Evolutionary conservation across 768 basidiomycete species (phyloP).

Genomic region (Boletus rufocinnamomeus): DNA sequence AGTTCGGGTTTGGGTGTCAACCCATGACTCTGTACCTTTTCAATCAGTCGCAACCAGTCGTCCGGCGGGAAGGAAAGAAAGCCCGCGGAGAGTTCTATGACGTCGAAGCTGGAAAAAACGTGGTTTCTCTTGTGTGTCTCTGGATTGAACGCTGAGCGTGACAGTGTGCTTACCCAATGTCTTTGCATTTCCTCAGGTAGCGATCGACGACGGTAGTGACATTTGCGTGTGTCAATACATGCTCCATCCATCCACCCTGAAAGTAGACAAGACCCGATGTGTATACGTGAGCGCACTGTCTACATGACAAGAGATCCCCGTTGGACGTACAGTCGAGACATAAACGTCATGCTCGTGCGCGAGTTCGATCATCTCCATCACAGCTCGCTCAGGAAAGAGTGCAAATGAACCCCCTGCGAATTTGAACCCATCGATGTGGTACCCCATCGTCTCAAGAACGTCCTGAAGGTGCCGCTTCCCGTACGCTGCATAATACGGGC

Average conservation of each 20-base stretch:
- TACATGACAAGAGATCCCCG: not conserved
- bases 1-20: slow-evolving; percentile 48
- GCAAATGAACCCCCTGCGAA: slow-evolving; percentile 47
- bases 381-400: slow-evolving; percentile 42
- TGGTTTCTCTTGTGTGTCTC: not conserved
- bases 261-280: not conserved
- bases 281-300: not conserved
- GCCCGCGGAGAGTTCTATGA: slow-evolving; percentile 46
- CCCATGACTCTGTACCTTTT: slow-evolving; percentile 40
- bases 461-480: slow-evolving; percentile 44
- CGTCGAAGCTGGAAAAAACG: slow-evolving; percentile 38
- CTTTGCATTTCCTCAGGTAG: slow-evolving; percentile 17
- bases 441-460: slow-evolving; percentile 42
- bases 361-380: slow-evolving; percentile 41
- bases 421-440: slow-evolving; percentile 47
- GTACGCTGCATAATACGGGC: slow-evolving; percentile 46
- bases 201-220: slow-evolving; percentile 12
- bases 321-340: slow-evolving; percentile 43
- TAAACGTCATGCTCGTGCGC: slow-evolving; percentile 43
- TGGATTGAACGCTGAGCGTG: not conserved
- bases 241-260: slow-evolving; percentile 20
- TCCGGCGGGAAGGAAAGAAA: slow-evolving; percentile 48
- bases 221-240: slow-evolving; percentile 12
- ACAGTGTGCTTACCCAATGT: slow-evolving; percentile 8
- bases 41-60: slow-evolving; percentile 44